Conservation (phyloP, 2,329 filamentous ascomycete species). For the Fusarium verticillioides region DNA sequence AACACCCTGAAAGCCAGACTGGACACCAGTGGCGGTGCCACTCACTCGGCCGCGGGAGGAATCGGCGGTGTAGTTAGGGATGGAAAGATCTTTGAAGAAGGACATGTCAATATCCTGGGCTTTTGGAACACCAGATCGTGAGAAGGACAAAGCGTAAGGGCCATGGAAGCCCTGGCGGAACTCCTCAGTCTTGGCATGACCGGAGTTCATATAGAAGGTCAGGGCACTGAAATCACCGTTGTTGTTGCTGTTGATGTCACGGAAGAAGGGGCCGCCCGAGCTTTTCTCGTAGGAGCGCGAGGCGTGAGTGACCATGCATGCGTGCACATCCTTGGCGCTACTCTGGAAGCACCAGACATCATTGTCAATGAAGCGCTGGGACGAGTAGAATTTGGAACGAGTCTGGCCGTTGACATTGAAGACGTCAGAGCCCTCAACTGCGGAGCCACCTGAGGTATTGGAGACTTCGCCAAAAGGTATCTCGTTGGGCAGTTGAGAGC, state of each 20-base stretch:
- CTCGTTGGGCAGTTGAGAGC: slow-evolving; percentile 61
- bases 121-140: slow-evolving; percentile 65
- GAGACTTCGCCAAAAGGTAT: slow-evolving; percentile 66
- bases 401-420: slow-evolving; percentile 71
- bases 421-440: slow-evolving; percentile 69
- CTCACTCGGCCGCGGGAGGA: slow-evolving; percentile 67
- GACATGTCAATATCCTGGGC: slow-evolving; percentile 61
- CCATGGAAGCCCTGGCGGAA: slow-evolving; percentile 73
- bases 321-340: slow-evolving; percentile 59
- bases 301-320: slow-evolving; percentile 67
- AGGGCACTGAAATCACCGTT: slow-evolving; percentile 66
- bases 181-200: slow-evolving; percentile 70
- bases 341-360: slow-evolving; percentile 70
- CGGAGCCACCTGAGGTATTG: slow-evolving; percentile 60
- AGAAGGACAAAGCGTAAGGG: slow-evolving; percentile 72
- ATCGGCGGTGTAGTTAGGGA: slow-evolving; percentile 67
- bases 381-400: slow-evolving; percentile 76
- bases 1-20: slow-evolving; percentile 63
- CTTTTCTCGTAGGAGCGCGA: slow-evolving; percentile 64
- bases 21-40: slow-evolving; percentile 69
- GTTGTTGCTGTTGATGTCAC: slow-evolving; percentile 74
- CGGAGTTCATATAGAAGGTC: slow-evolving; percentile 77
- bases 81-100: slow-evolving; percentile 68
- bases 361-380: slow-evolving; percentile 76
- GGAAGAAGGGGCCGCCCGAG: slow-evolving; percentile 74